Conservation (phyloP, 371 early-diverging fungal species). For the Mucor indicus region DNA sequence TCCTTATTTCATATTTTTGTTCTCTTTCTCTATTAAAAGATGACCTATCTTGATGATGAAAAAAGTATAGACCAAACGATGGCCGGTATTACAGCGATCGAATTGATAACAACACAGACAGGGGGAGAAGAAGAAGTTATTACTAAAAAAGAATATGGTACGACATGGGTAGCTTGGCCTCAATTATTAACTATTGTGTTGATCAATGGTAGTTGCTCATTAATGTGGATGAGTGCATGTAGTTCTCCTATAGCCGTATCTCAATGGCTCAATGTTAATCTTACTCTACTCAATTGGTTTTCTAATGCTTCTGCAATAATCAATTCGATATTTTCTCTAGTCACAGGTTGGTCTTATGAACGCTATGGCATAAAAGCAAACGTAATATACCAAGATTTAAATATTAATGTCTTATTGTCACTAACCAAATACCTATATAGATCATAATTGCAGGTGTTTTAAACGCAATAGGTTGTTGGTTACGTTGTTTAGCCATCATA, state of each 20-base stretch:
- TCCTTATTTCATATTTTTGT: too few species aligned
- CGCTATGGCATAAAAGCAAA: slow-evolving; percentile 31
- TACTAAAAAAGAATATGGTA: slow-evolving; percentile 4
- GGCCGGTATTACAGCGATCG: too few species aligned
- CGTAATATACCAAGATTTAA: slow-evolving; percentile 11
- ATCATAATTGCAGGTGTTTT: slow-evolving; percentile 10
- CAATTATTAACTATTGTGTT: slow-evolving; percentile 15
- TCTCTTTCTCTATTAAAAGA: too few species aligned
- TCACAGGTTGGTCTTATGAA: slow-evolving; percentile 35
- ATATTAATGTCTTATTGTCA: neutral
- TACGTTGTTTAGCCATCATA: slow-evolving; percentile 16
- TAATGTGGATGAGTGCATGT: slow-evolving; percentile 34
- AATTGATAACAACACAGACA: too few species aligned
- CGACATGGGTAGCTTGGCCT: slow-evolving; percentile 19
- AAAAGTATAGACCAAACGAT: too few species aligned
- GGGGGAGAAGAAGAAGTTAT: too few species aligned
- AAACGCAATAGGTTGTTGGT: slow-evolving; percentile 20
- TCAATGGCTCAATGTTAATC: slow-evolving; percentile 26
- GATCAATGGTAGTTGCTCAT: slow-evolving; percentile 20
- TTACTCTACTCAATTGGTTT: slow-evolving; percentile 34
- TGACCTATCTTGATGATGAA: too few species aligned
- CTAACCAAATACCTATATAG: slow-evolving; percentile 3
- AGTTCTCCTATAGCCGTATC: slow-evolving; percentile 22
- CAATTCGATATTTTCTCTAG: slow-evolving; percentile 25
- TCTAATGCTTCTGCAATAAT: slow-evolving; percentile 33